Evolutionary conservation across 495 filamentous ascomycete genomes (phyloP).

Genomic region (Cercophora newfieldiana): DNA sequence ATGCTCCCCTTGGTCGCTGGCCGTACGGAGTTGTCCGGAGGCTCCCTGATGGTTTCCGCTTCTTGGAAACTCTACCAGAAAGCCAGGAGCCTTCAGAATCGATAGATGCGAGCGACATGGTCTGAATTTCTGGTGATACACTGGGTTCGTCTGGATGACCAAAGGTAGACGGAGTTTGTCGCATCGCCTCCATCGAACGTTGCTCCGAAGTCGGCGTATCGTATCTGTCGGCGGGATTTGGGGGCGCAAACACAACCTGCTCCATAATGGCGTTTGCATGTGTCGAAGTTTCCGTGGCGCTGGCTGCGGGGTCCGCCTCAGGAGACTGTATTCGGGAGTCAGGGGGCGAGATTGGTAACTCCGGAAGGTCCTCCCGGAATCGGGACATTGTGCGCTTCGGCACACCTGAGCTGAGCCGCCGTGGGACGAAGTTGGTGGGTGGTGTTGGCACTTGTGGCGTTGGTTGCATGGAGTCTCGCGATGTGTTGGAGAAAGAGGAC

Average conservation of each 20-base stretch:
- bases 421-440: conserved; percentile 33
- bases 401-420: conserved; percentile 41
- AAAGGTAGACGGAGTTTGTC: conserved; percentile 45
- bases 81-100: conserved; percentile 94
- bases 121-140: conserved; percentile 48
- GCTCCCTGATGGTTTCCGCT: conserved; percentile 43
- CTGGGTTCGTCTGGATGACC: conserved; percentile 41
- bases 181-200: conserved; percentile 44
- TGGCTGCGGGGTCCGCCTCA: conserved; percentile 49
- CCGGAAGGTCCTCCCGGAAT: conserved; percentile 90
- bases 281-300: conserved; percentile 27
- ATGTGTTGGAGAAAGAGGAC: conserved; percentile 76
- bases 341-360: conserved; percentile 77
- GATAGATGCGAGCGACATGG: conserved; percentile 75
- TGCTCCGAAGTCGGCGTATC: conserved; percentile 51
- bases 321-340: conserved; percentile 79
- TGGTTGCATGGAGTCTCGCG: conserved; percentile 68
- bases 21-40: conserved; percentile 35
- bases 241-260: conserved; percentile 25
- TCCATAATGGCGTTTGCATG: conserved; percentile 25
- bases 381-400: conserved; percentile 82
- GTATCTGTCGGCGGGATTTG: conserved; percentile 30
- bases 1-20: conserved; percentile 43
- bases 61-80: conserved; percentile 58
- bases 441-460: conserved; percentile 34